Evolutionary conservation across 306 rosid species (phyloP).

Genomic region (Acacia confusa): DNA sequence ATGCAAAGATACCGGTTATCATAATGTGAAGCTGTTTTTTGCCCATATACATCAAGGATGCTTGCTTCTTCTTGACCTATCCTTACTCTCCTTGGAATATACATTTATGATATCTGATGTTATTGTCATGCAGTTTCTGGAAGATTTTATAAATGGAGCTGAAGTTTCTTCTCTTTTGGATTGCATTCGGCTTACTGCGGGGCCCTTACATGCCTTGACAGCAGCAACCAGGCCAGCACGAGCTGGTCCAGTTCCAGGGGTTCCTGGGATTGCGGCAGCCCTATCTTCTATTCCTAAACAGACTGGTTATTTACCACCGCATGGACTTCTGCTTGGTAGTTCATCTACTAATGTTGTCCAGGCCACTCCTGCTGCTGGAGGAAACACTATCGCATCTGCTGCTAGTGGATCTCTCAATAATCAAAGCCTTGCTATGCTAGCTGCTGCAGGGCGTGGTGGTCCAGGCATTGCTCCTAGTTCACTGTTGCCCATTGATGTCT

Average conservation of each 20-base stretch:
- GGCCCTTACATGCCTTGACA: slow-evolving; percentile 95
- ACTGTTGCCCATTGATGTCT: slow-evolving; percentile 94
- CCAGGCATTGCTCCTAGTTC: slow-evolving; percentile 99
- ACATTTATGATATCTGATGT: slow-evolving; percentile 14
- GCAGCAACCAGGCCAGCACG: slow-evolving; percentile 99
- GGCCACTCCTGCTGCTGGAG: slow-evolving; percentile 55
- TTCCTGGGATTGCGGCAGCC: slow-evolving; percentile 63
- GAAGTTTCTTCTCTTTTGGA: slow-evolving; percentile 97
- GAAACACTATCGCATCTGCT: slow-evolving; percentile 51
- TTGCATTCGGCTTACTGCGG: slow-evolving; percentile 98
- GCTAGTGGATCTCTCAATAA: slow-evolving; percentile 57
- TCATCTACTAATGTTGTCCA: slow-evolving; percentile 55
- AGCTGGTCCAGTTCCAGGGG: slow-evolving; percentile 91
- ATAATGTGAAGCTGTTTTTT: slow-evolving; percentile 20
- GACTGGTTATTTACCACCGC: slow-evolving; percentile 65
- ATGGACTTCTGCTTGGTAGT: slow-evolving; percentile 63
- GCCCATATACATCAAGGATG: slow-evolving; percentile 5
- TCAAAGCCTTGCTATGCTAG: slow-evolving; percentile 73
- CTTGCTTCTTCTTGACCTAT: slow-evolving; percentile 1
- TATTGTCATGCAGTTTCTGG: slow-evolving; percentile 74
- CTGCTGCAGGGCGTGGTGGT: slow-evolving; percentile 94
- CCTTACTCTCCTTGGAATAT: background rate
- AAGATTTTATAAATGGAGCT: slow-evolving; percentile 97
- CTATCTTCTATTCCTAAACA: slow-evolving; percentile 79
- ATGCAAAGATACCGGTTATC: slow-evolving; percentile 6